Evolutionary conservation across 2,329 filamentous ascomycete genomes (phyloP), one percentile per base, ranked within the genome.

Genomic region (Paecilomyces niveus): DNA sequence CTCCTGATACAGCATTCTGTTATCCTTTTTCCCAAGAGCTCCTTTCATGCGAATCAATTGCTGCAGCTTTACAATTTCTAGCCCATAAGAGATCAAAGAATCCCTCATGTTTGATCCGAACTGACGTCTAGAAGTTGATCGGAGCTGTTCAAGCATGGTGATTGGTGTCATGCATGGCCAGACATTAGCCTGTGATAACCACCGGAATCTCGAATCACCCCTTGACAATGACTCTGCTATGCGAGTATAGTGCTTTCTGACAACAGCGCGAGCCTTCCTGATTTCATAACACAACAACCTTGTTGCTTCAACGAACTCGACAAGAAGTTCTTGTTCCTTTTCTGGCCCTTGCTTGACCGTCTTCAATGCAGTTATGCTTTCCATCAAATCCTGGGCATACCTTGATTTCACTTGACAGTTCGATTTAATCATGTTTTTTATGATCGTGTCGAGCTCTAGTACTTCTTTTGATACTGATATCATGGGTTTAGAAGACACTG

Each of bases 81-180:
- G 6, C 0, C 68, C 81, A 53, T 79, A 78, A 0, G 60, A 45
- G 0, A 80, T 64, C 1, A 83, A 52, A 1, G 57, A 57, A 22
- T 73, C 62, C 60, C 73, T 77, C 64, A 76, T 74, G 0, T 62
- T 61, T 1, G 54, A n/a, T 0, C 70, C 70, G 54, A 81, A 74
- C 0, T 5, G 3, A 0, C 54, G 49, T 1, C 45, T 58, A 0
- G 69, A 68, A 0, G 65, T 73, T 0, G 72, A 74, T 15, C 75
- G 70, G 0, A 83, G 64, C 15, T 76, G 73, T n/a, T 76, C 68
- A 1, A 83, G 70, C 1, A 83, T 63, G 1, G 75, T 68, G 0
- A 73, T 55, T 0, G 72, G 68, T 0, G 71, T 78, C n/a, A 77
- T 61, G 1, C 62, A 68, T 1, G 79, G 80, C 72, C 75, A 80